Conservation (phyloP, 805 yeast species). For the Yarrowia alimentaria region DNA sequence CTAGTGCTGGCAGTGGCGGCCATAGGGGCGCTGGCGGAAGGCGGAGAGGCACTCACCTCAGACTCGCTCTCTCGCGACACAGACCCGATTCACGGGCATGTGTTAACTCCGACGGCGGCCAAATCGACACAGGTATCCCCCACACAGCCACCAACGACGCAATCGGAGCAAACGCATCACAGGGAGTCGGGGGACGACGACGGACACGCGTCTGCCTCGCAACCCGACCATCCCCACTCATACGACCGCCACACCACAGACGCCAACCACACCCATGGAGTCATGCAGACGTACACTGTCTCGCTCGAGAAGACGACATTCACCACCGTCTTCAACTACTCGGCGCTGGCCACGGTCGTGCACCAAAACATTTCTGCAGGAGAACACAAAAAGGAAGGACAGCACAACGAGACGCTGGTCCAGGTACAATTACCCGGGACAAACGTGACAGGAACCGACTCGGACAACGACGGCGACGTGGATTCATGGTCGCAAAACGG, state of each 20-base stretch:
- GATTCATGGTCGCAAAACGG: conserved; percentile 22
- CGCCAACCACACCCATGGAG: background rate
- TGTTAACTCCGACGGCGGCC: too few species aligned
- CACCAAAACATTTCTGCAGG: background rate
- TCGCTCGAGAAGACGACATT: conserved; percentile 21
- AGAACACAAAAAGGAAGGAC: conserved; percentile 9
- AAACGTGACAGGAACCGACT: conserved; percentile 17
- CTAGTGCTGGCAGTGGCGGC: conserved; percentile 24
- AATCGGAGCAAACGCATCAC: background rate
- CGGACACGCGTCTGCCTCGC: background rate
- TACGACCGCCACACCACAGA: background rate
- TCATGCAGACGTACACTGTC: conserved; percentile 17
- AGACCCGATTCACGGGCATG: too few species aligned
- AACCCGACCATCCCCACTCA: background rate
- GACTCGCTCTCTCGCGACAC: too few species aligned
- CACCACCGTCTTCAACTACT: conserved; percentile 18
- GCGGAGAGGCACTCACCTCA: too few species aligned
- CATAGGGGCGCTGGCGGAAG: conserved; percentile 4
- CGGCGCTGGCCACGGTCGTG: conserved; percentile 7
- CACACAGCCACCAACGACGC: background rate
- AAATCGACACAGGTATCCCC: too few species aligned
- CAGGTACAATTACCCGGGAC: conserved; percentile 14
- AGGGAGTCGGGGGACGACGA: too few species aligned
- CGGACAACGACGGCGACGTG: conserved; percentile 20
- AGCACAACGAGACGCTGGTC: background rate